Evolutionary conservation across 169 alveolate species (phyloP).

Genomic region (Theileria annulata): DNA sequence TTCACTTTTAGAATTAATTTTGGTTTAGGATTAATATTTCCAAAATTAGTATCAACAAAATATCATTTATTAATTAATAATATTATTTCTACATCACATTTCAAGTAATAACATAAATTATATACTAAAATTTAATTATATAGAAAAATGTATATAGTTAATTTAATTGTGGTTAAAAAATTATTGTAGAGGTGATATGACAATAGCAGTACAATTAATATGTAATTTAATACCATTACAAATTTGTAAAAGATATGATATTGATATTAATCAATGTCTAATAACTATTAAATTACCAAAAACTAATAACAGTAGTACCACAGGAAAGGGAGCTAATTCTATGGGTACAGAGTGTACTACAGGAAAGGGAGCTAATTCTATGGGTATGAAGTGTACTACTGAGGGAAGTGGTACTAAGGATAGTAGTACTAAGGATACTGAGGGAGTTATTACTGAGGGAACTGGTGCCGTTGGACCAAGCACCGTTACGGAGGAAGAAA

Average conservation of each 20-base stretch:
- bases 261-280: slow-evolving; percentile 49
- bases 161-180: too few relatives aligned
- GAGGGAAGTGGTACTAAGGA: slow-evolving; percentile 58
- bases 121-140: too few relatives aligned
- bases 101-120: too few relatives aligned
- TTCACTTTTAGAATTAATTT: too few relatives aligned
- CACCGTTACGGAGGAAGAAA: slow-evolving; percentile 18
- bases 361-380: too few relatives aligned
- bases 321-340: too few relatives aligned
- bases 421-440: background rate
- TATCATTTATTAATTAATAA: slow-evolving; percentile 96
- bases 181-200: slow-evolving; percentile 85
- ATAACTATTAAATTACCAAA: slow-evolving; percentile 7
- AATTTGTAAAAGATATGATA: slow-evolving; percentile 68
- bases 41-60: slow-evolving; percentile 93
- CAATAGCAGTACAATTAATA: slow-evolving; percentile 90
- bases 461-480: too few relatives aligned
- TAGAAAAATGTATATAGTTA: too few relatives aligned
- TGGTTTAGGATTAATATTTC: slow-evolving; percentile 93
- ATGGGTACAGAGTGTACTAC: too few relatives aligned
- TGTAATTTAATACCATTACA: slow-evolving; percentile 90
- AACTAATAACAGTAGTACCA: background rate
- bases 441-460: background rate
- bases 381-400: too few relatives aligned
- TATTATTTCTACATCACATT: slow-evolving; percentile 94